phyloP scores from a whole-genome alignment of 2,329 filamentous ascomycete genomes.

The Phialophora expanda region DNA sequence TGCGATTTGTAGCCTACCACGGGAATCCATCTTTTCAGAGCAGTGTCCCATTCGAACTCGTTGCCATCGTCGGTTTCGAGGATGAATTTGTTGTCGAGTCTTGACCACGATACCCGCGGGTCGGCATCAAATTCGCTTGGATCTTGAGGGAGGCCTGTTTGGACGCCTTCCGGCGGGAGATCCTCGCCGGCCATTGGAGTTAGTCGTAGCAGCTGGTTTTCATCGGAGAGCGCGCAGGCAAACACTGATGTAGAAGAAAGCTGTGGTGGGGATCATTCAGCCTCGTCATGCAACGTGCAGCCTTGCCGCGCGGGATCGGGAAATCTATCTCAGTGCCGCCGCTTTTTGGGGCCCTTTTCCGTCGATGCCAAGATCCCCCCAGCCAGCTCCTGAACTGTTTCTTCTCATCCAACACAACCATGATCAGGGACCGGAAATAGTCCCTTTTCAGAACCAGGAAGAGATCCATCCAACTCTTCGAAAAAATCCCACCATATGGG shows the following conservation, averaged over 20 bases:
- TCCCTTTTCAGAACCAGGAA: too few relatives aligned
- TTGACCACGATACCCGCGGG: slow-evolving; percentile 85
- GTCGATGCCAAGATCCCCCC: too few relatives aligned
- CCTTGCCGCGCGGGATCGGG: not conserved
- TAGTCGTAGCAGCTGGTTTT: not conserved
- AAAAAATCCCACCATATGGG: too few relatives aligned
- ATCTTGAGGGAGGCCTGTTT: slow-evolving; percentile 56
- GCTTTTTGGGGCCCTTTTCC: too few relatives aligned
- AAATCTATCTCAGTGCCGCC: not conserved
- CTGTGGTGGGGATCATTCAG: slow-evolving; percentile 6
- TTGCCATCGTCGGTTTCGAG: slow-evolving; percentile 82
- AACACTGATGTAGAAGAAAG: not conserved
- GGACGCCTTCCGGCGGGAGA: slow-evolving; percentile 26
- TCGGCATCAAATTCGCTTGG: slow-evolving; percentile 74
- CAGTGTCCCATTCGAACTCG: slow-evolving; percentile 81
- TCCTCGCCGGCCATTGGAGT: slow-evolving; percentile 31
- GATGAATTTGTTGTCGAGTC: slow-evolving; percentile 78
- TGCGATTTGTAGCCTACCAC: slow-evolving; percentile 52
- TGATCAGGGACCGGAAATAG: too few relatives aligned
- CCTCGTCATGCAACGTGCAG: not conserved
- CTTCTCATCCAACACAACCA: too few relatives aligned
- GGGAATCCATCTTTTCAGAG: slow-evolving; percentile 75
- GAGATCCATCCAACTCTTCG: too few relatives aligned
- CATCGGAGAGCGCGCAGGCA: not conserved
- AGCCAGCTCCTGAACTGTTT: too few relatives aligned